Percentiles rank a stretch among this genome's conserved stretches.
Conservation (phyloP, 495 filamentous ascomycete species). For the Rostrohypoxylon terebratum region DNA sequence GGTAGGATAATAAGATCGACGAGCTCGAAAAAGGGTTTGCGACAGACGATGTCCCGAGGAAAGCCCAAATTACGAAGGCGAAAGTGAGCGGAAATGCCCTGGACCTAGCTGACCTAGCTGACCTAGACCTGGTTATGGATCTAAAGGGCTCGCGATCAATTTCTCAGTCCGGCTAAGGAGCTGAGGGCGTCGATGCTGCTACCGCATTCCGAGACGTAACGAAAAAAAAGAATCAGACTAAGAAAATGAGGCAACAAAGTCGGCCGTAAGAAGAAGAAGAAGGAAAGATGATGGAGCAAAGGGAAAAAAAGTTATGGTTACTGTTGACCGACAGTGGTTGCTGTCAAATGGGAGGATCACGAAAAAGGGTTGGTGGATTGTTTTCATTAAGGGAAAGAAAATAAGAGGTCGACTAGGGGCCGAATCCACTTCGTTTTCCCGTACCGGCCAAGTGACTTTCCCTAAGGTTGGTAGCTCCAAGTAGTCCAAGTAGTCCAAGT, state of each 20-base stretch:
- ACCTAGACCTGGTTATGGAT: slow-evolving; percentile 28
- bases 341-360: slow-evolving; percentile 38
- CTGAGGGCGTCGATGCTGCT: slow-evolving; percentile 62
- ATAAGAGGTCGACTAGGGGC: slow-evolving; percentile 49
- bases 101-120: neutral
- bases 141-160: slow-evolving; percentile 46
- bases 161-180: slow-evolving; percentile 66
- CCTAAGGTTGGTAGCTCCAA: neutral
- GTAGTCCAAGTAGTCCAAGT: neutral
- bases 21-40: slow-evolving; percentile 17
- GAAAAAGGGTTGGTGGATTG: slow-evolving; percentile 45
- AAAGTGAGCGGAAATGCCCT: slow-evolving; percentile 21
- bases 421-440: slow-evolving; percentile 47
- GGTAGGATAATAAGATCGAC: slow-evolving; percentile 29
- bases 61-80: slow-evolving; percentile 21
- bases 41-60: slow-evolving; percentile 16
- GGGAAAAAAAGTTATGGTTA: slow-evolving; percentile 9
- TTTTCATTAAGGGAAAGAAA: slow-evolving; percentile 50
- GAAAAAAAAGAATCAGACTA: slow-evolving; percentile 28
- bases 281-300: slow-evolving; percentile 28
- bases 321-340: slow-evolving; percentile 44
- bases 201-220: slow-evolving; percentile 62
- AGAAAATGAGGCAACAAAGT: slow-evolving; percentile 21
- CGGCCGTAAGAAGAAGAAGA: slow-evolving; percentile 24
- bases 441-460: slow-evolving; percentile 29